phyloP scores from a whole-genome alignment of 2,329 filamentous ascomycete genomes.

The Stachybotrys chartarum region DNA sequence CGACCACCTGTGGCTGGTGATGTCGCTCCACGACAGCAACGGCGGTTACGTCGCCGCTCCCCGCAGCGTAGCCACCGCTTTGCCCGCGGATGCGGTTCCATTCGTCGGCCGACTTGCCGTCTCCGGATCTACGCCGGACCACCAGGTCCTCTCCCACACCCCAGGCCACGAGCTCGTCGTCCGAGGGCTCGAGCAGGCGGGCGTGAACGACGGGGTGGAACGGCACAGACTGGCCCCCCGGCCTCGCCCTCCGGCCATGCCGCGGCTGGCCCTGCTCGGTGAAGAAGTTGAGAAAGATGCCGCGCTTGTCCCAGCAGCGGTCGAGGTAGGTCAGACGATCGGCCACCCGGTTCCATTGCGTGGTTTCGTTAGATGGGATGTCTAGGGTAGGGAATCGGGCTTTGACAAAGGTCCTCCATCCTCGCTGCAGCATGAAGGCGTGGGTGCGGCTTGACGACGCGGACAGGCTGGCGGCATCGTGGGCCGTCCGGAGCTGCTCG shows the following conservation, averaged over 20 bases:
- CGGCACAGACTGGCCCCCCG: constrained; percentile 23
- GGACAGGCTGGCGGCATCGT: constrained; percentile 36
- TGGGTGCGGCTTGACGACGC: constrained; percentile 30
- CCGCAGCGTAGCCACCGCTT: constrained; percentile 29
- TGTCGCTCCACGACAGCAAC: constrained; percentile 34
- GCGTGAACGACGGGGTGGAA: constrained; percentile 44
- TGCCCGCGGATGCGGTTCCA: constrained; percentile 34
- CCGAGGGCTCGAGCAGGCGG: constrained; percentile 23
- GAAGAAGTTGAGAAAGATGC: constrained; percentile 27
- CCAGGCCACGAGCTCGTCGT: constrained; percentile 40
- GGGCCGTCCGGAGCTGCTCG: constrained; percentile 38
- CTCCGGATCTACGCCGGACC: constrained; percentile 28
- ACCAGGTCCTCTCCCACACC: constrained; percentile 46
- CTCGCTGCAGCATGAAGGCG: constrained; percentile 29
- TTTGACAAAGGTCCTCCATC: constrained; percentile 44
- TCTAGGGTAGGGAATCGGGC: constrained; percentile 34
- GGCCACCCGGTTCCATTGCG: constrained; percentile 31
- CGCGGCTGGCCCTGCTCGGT: constrained; percentile 11
- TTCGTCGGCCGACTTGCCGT: constrained; percentile 9
- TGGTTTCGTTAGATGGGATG: constrained; percentile 17
- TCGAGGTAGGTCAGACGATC: constrained; percentile 41
- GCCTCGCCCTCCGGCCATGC: constrained; percentile 7
- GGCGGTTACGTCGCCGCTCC: constrained; percentile 42
- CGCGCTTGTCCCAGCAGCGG: constrained; percentile 45
- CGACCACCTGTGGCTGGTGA: constrained; percentile 27